Base-by-base conservation (phyloP, 495 filamentous ascomycete genomes). In the Penicillium malachiteum region DNA sequence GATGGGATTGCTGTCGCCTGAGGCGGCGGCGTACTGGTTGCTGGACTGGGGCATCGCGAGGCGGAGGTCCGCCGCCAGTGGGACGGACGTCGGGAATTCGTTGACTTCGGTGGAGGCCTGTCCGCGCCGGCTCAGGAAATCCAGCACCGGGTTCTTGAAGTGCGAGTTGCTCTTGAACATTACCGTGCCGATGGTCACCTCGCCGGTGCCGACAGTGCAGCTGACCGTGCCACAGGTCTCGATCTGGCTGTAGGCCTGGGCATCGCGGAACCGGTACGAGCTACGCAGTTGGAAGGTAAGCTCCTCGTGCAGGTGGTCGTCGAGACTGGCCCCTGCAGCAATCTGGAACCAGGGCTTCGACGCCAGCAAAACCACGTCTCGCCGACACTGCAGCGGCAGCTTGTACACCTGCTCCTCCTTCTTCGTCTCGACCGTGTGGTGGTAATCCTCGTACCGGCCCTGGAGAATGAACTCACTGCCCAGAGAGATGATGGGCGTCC, bases 351-450 rank as follows among this genome's bases (percentile, higher is more conserved):
- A 98, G 66, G 96, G 89, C 81, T 97, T 97, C 17, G 92, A 96
- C 56, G 87, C 86, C 39, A 98, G 83, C 17, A 97, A 88, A 39
- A 93, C 92, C 17, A 98, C 88, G 63, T 97, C 94, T 70, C 94
- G 92, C 64, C 83, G 89, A 18, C 97, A 78, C 72, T 97, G 89
- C 85, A 97, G 96, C 6, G 95, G 93, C 1, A 86, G n/a, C n/a
- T n/a, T n/a, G n/a, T n/a, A n/a, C n/a, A n/a, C n/a, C n/a, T n/a
- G n/a, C n/a, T n/a, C 96, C 73, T 98, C 94, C 50, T 86, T 84
- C 80, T 96, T 97, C 59, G 93, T 89, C 75, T 97, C 92, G 84
- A 97, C 97, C 11, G 94, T 98, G 71, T 97, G 97, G 71, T 96
- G 87, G 59, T 86, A 98, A 71, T 98, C 94, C 43, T 80, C 86